phyloP scores from a whole-genome alignment of 768 basidiomycete species.

The Panellus pusillus region DNA sequence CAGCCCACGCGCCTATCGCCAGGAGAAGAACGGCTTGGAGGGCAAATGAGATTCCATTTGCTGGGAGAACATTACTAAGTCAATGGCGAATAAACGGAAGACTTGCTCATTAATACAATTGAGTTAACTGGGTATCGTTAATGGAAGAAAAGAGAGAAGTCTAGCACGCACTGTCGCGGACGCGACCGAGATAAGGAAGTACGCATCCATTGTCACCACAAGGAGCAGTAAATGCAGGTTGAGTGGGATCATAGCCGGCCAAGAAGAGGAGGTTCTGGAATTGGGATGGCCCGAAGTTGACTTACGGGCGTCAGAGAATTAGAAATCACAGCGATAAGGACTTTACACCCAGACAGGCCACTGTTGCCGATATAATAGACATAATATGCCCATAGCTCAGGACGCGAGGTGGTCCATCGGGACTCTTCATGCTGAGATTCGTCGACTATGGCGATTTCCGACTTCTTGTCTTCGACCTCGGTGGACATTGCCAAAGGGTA shows the following conservation, averaged over 20 bases:
- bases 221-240: constrained; percentile 50
- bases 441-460: too few relatives aligned
- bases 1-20: constrained; percentile 74
- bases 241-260: constrained; percentile 70
- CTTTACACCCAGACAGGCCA: constrained; percentile 52
- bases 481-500: too few relatives aligned
- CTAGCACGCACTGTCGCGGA: constrained; percentile 54
- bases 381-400: constrained; percentile 62
- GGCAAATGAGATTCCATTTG: constrained; percentile 79
- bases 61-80: constrained; percentile 1
- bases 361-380: constrained; percentile 67
- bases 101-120: constrained; percentile 60
- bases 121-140: constrained; percentile 56
- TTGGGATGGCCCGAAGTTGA: constrained; percentile 74
- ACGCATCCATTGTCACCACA: constrained; percentile 61
- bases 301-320: constrained; percentile 21
- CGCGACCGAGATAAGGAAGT: constrained; percentile 60
- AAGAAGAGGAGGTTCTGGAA: constrained; percentile 73
- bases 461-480: too few relatives aligned
- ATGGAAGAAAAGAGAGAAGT: background rate
- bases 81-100: background rate
- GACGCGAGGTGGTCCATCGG: constrained; percentile 42
- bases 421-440: background rate
- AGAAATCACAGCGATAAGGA: constrained; percentile 28
- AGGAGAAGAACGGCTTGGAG: constrained; percentile 69